Evolutionary conservation across 192 early-diverging fungal species (phyloP), one percentile per base, ranked within the genome.

Genomic region (Entomortierella lignicola): DNA sequence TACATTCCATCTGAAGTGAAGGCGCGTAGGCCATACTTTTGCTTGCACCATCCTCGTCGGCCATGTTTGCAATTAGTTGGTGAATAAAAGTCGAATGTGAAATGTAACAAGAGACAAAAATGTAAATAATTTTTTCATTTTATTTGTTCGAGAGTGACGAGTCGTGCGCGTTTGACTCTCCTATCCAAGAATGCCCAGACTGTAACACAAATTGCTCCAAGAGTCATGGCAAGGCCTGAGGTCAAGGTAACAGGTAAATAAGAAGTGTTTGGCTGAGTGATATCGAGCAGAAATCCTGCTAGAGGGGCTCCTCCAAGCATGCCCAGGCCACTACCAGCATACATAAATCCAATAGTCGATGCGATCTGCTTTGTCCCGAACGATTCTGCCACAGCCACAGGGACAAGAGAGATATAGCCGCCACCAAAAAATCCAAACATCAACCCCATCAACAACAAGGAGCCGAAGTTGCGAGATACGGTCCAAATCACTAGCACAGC

Each of bases 381-480:
- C 18, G 66, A 70, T 26, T 85, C 41, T 42, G 79, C 72, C 12
- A 77, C 64, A 0, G 81, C 70, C 0, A 81, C 72, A 10, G 84
- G 69, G 17, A 81, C 73, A 26, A 82, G 31, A 12, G 84, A 70
- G 10, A 85, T 60, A 52, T 83, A 88, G 0, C 80, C 86, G 20
- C 84, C 84, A n/a, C 73, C 83, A 68, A 84, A 84, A 62, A 86
- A 71, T 2, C 86, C 86, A 63, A 81, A 88, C 20, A 77, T 55
- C 0, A 85, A 43, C 0, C 74, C 80, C 66, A 84, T 83, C 8
- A 64, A 21, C 51, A 79, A 39, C n/a, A 79, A 30, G 0, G 44
- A 18, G 11, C 55, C 75, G 55, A 79, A 79, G 0, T 67, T 65
- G 15, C 18, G 29, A 2, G 75, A 63, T 2, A 79, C 18, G 1